Evolutionary conservation across 2,329 filamentous ascomycete genomes (phyloP), one percentile per base, ranked within the genome.

Genomic region (Raffaelea arxii): DNA sequence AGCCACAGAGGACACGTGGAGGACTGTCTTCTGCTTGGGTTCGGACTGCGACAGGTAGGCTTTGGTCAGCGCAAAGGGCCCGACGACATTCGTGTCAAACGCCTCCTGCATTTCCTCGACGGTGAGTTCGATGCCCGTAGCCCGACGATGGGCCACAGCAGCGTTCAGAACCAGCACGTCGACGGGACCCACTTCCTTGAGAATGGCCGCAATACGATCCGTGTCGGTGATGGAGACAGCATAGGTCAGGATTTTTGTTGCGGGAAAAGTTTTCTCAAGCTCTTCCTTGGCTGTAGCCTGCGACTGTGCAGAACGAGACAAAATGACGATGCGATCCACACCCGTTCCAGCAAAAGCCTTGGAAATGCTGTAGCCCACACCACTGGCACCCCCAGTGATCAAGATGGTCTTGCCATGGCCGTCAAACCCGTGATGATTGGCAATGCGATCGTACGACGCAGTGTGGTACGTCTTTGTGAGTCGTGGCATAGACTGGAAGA

Each of bases 131-230:
- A 63, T 41, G 10, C 62, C 18, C 2, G 58, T 46, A 35, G 47
- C 43, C 6, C n/a, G 4, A 18, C 48, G 43, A 0, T 54, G 41
- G 3, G 53, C 22, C 21, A 6, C 27, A 12, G 56, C 55, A 2
- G 59, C 61, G 41, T 62, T 65, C 25, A 64, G 55, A 3, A 63
- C 56, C 6, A 65, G 54, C 14, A 65, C 61, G 41, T 65, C 62
- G 25, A 64, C 48, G 18, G 27, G 9, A 9, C 16, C 9, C n/a
- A n/a, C n/a, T 16, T 16, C 27, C 9, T 9, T 9, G 9, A 30
- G 27, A 30, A 30, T 30, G 9, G 9, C 16, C 27, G 9, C 9
- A 9, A 30, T 30, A 16, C 27, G 9, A 9, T 9, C 9, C 9
- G 16, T 16, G 27, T 30, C 27, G 27, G 9, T 16, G 9, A 30